Evolutionary conservation across 441 rosid species (phyloP), one percentile per base, ranked within the genome.

Genomic region (Macaranga tanarius): DNA sequence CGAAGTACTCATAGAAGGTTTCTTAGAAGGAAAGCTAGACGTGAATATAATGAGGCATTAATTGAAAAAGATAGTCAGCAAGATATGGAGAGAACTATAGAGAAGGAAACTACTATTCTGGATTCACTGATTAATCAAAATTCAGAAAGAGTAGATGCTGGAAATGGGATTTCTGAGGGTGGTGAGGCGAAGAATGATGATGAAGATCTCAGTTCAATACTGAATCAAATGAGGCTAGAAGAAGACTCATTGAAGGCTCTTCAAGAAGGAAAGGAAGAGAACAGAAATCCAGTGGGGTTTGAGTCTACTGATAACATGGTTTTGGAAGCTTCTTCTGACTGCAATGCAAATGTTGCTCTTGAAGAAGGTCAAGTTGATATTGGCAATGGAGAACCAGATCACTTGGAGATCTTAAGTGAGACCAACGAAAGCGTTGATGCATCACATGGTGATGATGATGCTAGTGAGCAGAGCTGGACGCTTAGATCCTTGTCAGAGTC

Each of bases 401-500:
- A 76, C 51, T 65, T 76, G 71, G 96, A 88, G 73, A 75, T 79
- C 38, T 78, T 77, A 75, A 91, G 86, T 79, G 85, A 90, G 80
- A 70, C 85, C 54, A 81, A 76, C 73, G 92, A 73, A 79, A 84
- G 84, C 76, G 67, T 81, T 67, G 88, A 86, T 77, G 87, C 73
- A 42, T 84, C 92, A 52, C 63, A 69, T 63, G 79, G 64, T 12
- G 97, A 92, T 78, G 99, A 89, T 78, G 84, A 77, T 79, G 84
- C 86, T 79, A 91, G 96, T 51, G 96, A 92, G 82, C 89, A 91
- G 79, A 91, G 98, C 77, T 88, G 91, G 96, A 83, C 86, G 79
- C 66, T 89, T 77, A 90, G 95, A 80, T 91, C 97, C 38, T 81
- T 95, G 55, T 90, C 99, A 2, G 96, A 95, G 74, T 93, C 99